Conservation (phyloP, 306 rosid species). For the Amphicarpaea edgeworthii region DNA sequence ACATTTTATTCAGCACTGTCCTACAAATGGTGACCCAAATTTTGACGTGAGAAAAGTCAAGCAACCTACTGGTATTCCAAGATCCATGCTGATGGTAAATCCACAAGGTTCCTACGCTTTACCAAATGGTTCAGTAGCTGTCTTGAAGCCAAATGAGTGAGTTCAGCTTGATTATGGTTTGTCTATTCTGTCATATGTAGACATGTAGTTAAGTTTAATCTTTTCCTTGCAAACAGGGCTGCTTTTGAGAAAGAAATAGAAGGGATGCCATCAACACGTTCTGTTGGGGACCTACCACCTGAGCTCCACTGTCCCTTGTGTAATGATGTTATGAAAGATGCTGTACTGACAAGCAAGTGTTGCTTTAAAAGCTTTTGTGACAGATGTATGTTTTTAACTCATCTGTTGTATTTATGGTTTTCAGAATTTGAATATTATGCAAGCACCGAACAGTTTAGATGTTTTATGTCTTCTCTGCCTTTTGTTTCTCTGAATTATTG, state of each 20-base stretch:
- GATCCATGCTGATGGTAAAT: conserved; percentile 96
- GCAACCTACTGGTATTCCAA: conserved; percentile 99
- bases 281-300: conserved; percentile 96
- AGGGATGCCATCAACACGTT: conserved; percentile 93
- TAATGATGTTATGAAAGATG: conserved; percentile 97
- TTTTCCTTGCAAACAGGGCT: conserved; percentile 67
- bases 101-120: conserved; percentile 97
- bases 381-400: conserved; percentile 68
- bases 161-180: conserved; percentile 38
- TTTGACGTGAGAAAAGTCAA: conserved; percentile 88
- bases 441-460: not conserved
- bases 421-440: conserved; percentile 18
- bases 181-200: conserved; percentile 30
- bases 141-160: conserved; percentile 97
- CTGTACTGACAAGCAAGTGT: conserved; percentile 98
- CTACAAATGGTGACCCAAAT: conserved; percentile 97
- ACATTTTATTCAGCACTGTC: conserved; percentile 98
- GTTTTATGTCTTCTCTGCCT: conserved; percentile 13
- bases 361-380: conserved; percentile 97
- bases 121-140: conserved; percentile 98
- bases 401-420: not conserved
- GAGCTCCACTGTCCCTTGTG: conserved; percentile 96
- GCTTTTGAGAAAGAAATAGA: conserved; percentile 98
- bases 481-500: conserved; percentile 25
- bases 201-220: conserved; percentile 19